Conservation (phyloP, 1,139 yeast genomes). For the Yamadazyma oceani region DNA sequence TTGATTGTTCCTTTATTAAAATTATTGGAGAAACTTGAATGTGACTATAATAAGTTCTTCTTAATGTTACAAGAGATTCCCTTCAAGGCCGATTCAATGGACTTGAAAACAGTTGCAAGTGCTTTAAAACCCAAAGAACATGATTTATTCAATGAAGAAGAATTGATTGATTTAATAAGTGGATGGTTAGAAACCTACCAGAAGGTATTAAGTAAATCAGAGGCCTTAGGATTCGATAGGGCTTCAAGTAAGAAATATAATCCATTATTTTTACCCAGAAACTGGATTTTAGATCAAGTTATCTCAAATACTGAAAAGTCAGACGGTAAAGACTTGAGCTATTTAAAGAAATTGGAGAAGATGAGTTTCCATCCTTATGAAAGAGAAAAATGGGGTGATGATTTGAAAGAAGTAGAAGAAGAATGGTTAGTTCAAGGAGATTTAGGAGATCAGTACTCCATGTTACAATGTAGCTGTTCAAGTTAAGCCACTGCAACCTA, state of each 20-base stretch:
- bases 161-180: constrained; percentile 29
- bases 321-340: constrained; percentile 34
- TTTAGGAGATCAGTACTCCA: constrained; percentile 45
- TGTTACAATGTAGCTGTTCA: constrained; percentile 69
- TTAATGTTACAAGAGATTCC: constrained; percentile 52
- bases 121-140: constrained; percentile 19
- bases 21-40: constrained; percentile 57
- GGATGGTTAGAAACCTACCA: constrained; percentile 44
- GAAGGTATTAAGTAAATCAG: constrained; percentile 34
- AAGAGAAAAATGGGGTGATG: constrained; percentile 59
- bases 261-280: constrained; percentile 81
- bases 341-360: constrained; percentile 53
- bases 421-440: constrained; percentile 55
- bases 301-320: constrained; percentile 49
- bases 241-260: constrained; percentile 48
- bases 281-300: constrained; percentile 86
- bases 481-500: constrained; percentile 38
- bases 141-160: constrained; percentile 29
- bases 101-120: constrained; percentile 6
- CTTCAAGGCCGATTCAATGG: constrained; percentile 14
- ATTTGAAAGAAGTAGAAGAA: constrained; percentile 53
- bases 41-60: constrained; percentile 84
- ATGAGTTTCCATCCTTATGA: constrained; percentile 70
- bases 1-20: constrained; percentile 63
- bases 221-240: constrained; percentile 30